A percentile compares a stretch with the other conserved stretches of the same genome.
Conservation (phyloP, 2,329 filamentous ascomycete species). For the Phaeosphaeria sp. region DNA sequence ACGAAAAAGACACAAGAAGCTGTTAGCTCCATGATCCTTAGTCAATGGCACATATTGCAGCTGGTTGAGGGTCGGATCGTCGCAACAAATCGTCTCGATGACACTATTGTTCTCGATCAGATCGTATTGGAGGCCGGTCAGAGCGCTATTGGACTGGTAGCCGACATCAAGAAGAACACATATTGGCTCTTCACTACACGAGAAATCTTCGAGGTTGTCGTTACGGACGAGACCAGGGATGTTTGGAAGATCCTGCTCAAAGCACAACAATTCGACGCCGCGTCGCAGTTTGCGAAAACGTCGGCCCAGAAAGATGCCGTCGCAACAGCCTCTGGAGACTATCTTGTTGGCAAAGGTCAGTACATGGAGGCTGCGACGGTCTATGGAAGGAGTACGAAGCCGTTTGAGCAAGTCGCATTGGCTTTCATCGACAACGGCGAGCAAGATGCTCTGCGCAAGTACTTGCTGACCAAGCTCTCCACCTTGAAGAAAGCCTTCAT, state of each 20-base stretch:
- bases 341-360: conserved; percentile 79
- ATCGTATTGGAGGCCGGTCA: conserved; percentile 81
- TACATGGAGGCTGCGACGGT: conserved; percentile 86
- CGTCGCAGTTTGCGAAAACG: conserved; percentile 83
- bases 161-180: conserved; percentile 93
- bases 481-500: conserved; percentile 80
- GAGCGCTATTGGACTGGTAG: conserved; percentile 79
- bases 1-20: conserved; percentile 72
- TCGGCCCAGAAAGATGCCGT: conserved; percentile 86
- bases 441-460: conserved; percentile 88
- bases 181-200: conserved; percentile 94
- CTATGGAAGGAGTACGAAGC: conserved; percentile 94
- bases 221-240: conserved; percentile 87
- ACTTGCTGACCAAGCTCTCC: conserved; percentile 82
- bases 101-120: conserved; percentile 86
- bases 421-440: conserved; percentile 89
- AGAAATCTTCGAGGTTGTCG: conserved; percentile 93
- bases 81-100: conserved; percentile 85
- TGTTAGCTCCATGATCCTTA: conserved; percentile 81
- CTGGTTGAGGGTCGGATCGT: conserved; percentile 84
- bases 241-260: conserved; percentile 94
- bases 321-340: conserved; percentile 89
- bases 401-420: conserved; percentile 94
- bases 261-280: conserved; percentile 85
- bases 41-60: conserved; percentile 90